Conservation (phyloP, 768 basidiomycete genomes). For the Crepidotus variabilis region DNA sequence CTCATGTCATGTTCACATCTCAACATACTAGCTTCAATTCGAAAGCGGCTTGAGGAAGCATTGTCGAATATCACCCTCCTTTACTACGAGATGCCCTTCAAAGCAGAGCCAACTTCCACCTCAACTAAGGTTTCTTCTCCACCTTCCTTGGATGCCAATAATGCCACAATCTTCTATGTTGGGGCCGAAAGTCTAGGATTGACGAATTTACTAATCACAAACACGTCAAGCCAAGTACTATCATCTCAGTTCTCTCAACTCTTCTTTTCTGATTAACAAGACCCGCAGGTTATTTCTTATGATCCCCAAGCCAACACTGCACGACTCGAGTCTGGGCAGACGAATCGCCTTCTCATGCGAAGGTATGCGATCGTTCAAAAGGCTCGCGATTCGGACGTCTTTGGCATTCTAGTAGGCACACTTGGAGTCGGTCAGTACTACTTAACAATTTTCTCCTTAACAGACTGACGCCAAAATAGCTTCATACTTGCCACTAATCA, state of each 20-base stretch:
- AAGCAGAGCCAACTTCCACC: constrained; percentile 2
- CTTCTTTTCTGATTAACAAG: neutral
- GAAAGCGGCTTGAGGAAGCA: constrained; percentile 7
- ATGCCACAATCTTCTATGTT: constrained; percentile 45
- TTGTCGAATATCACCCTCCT: neutral
- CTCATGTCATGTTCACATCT: neutral
- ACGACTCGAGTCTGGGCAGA: constrained; percentile 57
- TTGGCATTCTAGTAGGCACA: constrained; percentile 93
- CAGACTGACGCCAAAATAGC: constrained; percentile 35
- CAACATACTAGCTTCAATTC: constrained; percentile 28
- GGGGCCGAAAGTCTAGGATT: constrained; percentile 79
- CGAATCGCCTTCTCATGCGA: constrained; percentile 85
- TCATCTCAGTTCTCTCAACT: neutral
- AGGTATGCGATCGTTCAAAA: constrained; percentile 85
- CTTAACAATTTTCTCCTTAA: neutral
- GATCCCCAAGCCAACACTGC: constrained; percentile 50
- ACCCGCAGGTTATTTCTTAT: constrained; percentile 68
- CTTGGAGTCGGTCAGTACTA: constrained; percentile 72
- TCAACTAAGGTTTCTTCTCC: neutral
- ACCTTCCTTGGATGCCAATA: neutral
- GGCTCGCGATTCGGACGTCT: constrained; percentile 88
- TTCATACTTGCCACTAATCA: constrained; percentile 82
- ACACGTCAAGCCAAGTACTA: constrained; percentile 58
- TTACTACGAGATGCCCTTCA: constrained; percentile 6
- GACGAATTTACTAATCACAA: constrained; percentile 84